Percentiles rank a stretch among this genome's conserved stretches.
Conservation (phyloP, 1,284 basidiomycete species). For the Leccinum huronense region DNA sequence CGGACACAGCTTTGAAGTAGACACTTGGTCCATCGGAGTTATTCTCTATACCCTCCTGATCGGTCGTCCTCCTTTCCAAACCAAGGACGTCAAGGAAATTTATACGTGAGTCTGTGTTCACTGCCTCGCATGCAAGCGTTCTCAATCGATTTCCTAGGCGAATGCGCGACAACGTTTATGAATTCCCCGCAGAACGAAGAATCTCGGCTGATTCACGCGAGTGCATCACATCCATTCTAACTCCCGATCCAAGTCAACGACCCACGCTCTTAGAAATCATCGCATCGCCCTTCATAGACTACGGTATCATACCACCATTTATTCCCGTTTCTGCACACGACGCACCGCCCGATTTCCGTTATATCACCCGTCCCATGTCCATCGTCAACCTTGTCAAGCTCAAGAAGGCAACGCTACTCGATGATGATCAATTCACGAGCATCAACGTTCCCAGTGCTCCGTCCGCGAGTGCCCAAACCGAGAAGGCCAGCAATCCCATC, state of each 20-base stretch:
- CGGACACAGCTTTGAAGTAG: conserved; percentile 97
- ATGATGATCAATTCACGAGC: conserved; percentile 52
- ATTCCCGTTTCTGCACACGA: conserved; percentile 82
- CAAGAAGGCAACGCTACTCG: conserved; percentile 57
- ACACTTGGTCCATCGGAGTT: conserved; percentile 97
- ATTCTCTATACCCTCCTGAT: conserved; percentile 95
- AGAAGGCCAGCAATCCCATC: conserved; percentile 40
- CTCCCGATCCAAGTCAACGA: conserved; percentile 75
- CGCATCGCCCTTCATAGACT: conserved; percentile 81
- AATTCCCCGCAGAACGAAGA: conserved; percentile 79
- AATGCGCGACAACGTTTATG: conserved; percentile 92
- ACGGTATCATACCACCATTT: conserved; percentile 77
- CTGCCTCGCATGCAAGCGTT: not conserved
- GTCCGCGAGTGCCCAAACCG: conserved; percentile 20
- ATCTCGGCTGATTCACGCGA: conserved; percentile 75
- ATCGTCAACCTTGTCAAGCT: conserved; percentile 69
- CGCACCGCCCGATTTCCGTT: conserved; percentile 68
- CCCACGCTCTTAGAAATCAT: conserved; percentile 87
- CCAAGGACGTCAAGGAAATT: conserved; percentile 94
- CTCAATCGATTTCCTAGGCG: conserved; percentile 51
- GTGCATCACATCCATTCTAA: conserved; percentile 85
- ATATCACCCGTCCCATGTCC: conserved; percentile 63
- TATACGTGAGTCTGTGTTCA: conserved; percentile 63
- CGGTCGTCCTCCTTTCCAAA: conserved; percentile 96
- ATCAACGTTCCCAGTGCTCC: conserved; percentile 40